Evolutionary conservation across 768 basidiomycete genomes (phyloP).

Genomic region (Lactarius tabidus): DNA sequence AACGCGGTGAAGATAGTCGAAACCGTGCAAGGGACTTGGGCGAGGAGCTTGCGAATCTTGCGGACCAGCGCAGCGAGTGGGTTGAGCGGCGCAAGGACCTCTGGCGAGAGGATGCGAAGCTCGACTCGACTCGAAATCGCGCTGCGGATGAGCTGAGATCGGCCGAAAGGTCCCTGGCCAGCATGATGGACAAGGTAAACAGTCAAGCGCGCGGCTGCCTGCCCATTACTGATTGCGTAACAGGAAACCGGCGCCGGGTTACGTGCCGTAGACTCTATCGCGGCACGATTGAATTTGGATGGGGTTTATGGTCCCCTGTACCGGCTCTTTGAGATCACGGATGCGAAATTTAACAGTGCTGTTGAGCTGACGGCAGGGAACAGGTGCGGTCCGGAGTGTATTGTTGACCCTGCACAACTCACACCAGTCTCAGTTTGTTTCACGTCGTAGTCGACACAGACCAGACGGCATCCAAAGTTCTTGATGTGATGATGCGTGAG

Average conservation of each 20-base stretch:
- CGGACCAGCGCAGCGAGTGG: constrained; percentile 63
- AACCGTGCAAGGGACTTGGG: constrained; percentile 51
- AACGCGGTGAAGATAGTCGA: constrained; percentile 62
- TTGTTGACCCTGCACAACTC: background rate
- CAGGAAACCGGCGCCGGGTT: constrained; percentile 92
- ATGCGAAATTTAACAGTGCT: constrained; percentile 84
- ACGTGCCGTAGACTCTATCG: constrained; percentile 79
- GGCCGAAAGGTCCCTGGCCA: constrained; percentile 72
- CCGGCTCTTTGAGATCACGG: constrained; percentile 85
- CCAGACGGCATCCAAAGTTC: constrained; percentile 84
- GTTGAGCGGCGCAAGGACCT: constrained; percentile 84
- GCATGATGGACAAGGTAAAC: constrained; percentile 93
- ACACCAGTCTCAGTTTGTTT: constrained; percentile 62
- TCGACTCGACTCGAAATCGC: constrained; percentile 70
- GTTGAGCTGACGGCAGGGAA: constrained; percentile 95
- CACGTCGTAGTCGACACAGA: constrained; percentile 98
- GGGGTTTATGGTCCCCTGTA: constrained; percentile 96
- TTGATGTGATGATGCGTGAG: constrained; percentile 91
- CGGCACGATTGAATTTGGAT: constrained; percentile 63
- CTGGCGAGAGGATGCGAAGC: constrained; percentile 92
- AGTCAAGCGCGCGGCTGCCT: constrained; percentile 4
- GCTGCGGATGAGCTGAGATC: constrained; percentile 77
- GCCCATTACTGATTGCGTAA: constrained; percentile 8
- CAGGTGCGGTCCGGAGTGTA: constrained; percentile 49
- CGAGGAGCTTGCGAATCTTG: constrained; percentile 57